phyloP scores from a whole-genome alignment of 2,329 filamentous ascomycete genomes.

The Alternaria incomplexa region DNA sequence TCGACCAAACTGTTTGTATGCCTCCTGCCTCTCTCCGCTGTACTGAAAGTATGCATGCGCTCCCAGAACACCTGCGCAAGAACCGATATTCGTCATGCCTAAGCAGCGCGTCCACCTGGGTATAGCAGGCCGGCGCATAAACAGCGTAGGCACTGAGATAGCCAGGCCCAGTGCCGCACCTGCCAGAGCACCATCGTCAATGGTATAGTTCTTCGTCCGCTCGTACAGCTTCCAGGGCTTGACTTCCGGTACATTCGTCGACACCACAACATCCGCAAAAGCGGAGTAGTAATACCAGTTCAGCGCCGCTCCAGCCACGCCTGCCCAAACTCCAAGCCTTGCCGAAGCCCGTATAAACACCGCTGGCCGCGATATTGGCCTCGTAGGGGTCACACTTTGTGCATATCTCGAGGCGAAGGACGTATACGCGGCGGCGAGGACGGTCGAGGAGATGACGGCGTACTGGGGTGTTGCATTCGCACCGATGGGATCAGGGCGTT shows the following conservation, averaged over 20 bases:
- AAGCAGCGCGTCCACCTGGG: constrained; percentile 30
- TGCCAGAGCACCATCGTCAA: constrained; percentile 35
- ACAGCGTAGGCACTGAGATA: constrained; percentile 27
- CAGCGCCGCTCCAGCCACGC: constrained; percentile 25
- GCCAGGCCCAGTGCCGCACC: constrained; percentile 32
- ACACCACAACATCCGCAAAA: constrained; percentile 18
- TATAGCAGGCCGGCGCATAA: constrained; percentile 27
- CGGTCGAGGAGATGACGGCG: constrained; percentile 32
- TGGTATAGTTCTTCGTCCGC: constrained; percentile 27
- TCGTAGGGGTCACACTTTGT: constrained; percentile 16
- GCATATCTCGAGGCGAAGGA: constrained; percentile 24
- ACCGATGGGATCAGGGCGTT: constrained; percentile 33
- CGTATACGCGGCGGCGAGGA: constrained; percentile 32
- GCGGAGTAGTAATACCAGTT: constrained; percentile 35
- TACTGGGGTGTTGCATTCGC: constrained; percentile 39
- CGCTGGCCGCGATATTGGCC: constrained; percentile 16
- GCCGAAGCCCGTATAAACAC: constrained; percentile 34
- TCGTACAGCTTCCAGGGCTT: constrained; percentile 32
- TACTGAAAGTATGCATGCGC: constrained; percentile 36
- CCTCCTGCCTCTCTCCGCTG: constrained; percentile 35
- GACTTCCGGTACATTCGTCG: constrained; percentile 12
- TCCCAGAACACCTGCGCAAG: constrained; percentile 28
- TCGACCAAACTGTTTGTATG: constrained; percentile 22
- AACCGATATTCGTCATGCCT: constrained; percentile 35
- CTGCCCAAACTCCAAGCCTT: constrained; percentile 25